A percentile compares a stretch with the other conserved stretches of the same genome.
phyloP scores from a whole-genome alignment of 2,329 filamentous ascomycete species.

The Aspergillus cejpii region DNA sequence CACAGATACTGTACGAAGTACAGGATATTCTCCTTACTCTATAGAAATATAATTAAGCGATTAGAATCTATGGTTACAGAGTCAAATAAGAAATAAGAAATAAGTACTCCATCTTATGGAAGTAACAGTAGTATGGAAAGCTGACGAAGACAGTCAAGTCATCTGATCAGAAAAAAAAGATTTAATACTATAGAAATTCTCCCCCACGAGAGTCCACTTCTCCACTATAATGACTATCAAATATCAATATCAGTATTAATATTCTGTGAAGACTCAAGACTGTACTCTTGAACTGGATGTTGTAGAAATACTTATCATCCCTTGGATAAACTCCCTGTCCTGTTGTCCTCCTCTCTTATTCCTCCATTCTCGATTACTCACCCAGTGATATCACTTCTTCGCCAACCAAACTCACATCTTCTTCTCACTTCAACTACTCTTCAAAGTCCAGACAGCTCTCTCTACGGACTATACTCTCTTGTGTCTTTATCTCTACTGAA shows the following conservation, averaged over 20 bases:
- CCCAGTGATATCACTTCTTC: constrained; percentile 12
- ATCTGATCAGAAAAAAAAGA: constrained; percentile 31
- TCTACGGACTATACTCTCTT: no score
- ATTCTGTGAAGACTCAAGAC: no score
- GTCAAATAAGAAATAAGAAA: background rate
- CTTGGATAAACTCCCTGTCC: constrained; percentile 21
- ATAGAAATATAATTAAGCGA: background rate
- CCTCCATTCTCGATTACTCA: constrained; percentile 6
- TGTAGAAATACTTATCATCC: no score
- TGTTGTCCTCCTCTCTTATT: constrained; percentile 15
- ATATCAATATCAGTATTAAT: no score
- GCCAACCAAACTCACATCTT: constrained; percentile 9
- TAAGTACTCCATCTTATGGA: background rate
- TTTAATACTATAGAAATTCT: constrained; percentile 7
- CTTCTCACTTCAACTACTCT: background rate
- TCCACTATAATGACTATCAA: no score
- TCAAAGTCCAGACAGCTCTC: no score
- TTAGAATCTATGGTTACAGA: background rate
- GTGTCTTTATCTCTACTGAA: no score
- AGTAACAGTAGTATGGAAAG: constrained; percentile 1
- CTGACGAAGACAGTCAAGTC: constrained; percentile 19
- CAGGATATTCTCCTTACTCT: no score
- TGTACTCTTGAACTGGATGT: no score
- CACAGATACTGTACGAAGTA: no score
- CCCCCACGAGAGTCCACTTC: constrained; percentile 26